Conservation (phyloP, 2,329 filamentous ascomycete genomes). For the Didymella arachidicola region DNA sequence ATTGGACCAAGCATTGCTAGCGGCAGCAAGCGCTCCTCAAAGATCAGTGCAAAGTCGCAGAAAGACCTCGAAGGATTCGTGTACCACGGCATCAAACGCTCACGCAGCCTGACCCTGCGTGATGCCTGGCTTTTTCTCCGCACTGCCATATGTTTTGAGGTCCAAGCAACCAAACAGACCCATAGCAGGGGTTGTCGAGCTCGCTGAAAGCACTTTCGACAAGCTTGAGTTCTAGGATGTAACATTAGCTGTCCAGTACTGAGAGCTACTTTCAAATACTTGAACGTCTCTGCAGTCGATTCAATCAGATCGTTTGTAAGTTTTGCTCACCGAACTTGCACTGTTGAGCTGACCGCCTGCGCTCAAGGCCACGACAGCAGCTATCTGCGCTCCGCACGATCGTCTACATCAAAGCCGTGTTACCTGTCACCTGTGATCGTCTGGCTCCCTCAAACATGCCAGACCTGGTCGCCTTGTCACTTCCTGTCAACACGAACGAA, state of each 20-base stretch:
- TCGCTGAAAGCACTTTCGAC: slow-evolving; percentile 19
- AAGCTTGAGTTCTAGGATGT: background rate
- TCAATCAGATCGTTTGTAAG: background rate
- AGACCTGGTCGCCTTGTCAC: slow-evolving; percentile 23
- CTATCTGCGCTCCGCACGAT: slow-evolving; percentile 17
- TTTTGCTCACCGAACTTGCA: too few species aligned
- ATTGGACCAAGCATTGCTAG: slow-evolving; percentile 36
- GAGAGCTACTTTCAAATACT: too few species aligned
- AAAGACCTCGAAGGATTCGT: slow-evolving; percentile 43
- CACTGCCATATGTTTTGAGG: slow-evolving; percentile 17
- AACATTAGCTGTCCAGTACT: background rate
- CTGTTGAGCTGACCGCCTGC: background rate
- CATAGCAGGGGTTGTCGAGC: slow-evolving; percentile 22
- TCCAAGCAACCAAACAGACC: slow-evolving; percentile 27
- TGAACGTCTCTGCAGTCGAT: background rate
- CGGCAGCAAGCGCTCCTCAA: slow-evolving; percentile 29
- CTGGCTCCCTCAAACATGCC: slow-evolving; percentile 19
- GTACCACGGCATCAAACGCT: slow-evolving; percentile 49
- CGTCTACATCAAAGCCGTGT: slow-evolving; percentile 8
- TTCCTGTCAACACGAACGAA: slow-evolving; percentile 35
- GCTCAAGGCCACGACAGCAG: slow-evolving; percentile 8
- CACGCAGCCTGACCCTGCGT: slow-evolving; percentile 42
- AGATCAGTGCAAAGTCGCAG: slow-evolving; percentile 35
- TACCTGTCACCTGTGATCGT: slow-evolving; percentile 17
- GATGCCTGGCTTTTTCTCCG: slow-evolving; percentile 20